Evolutionary conservation across 116 monocot species (phyloP).

Genomic region (Posidonia oceanica): DNA sequence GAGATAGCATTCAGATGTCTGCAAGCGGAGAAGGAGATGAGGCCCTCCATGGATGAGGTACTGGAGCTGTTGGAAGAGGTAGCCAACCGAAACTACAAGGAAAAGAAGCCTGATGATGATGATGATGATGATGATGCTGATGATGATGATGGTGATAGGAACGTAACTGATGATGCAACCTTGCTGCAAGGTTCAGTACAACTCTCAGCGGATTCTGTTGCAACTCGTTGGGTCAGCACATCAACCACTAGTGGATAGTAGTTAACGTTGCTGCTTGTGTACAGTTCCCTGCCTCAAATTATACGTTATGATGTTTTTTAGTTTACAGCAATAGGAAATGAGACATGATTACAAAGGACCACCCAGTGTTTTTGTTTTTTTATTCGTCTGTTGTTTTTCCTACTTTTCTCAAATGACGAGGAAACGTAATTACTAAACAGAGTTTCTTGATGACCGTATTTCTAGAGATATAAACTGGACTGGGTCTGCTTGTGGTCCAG

Average conservation of each 20-base stretch:
- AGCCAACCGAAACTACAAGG: background rate
- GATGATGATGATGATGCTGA: background rate
- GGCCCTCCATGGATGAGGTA: constrained; percentile 57
- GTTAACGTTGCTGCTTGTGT: too few relatives aligned
- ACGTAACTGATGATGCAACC: background rate
- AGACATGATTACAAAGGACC: too few relatives aligned
- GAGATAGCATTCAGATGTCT: constrained; percentile 58
- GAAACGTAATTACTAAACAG: too few relatives aligned
- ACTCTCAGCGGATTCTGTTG: background rate
- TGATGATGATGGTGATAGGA: background rate
- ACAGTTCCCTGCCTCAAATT: too few relatives aligned
- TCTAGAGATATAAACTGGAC: too few relatives aligned
- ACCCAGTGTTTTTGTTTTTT: too few relatives aligned
- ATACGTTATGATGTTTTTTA: too few relatives aligned
- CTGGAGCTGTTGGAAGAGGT: constrained; percentile 30
- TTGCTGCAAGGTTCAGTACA: background rate
- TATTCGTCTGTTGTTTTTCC: too few relatives aligned
- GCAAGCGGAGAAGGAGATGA: constrained; percentile 44
- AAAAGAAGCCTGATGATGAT: background rate
- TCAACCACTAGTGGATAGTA: background rate
- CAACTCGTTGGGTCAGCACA: background rate
- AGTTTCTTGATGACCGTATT: too few relatives aligned
- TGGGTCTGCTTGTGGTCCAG: too few relatives aligned
- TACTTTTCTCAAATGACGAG: too few relatives aligned
- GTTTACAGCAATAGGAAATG: too few relatives aligned